Base-by-base conservation (phyloP, 805 yeast genomes). In the Sungouiella thailandica region DNA sequence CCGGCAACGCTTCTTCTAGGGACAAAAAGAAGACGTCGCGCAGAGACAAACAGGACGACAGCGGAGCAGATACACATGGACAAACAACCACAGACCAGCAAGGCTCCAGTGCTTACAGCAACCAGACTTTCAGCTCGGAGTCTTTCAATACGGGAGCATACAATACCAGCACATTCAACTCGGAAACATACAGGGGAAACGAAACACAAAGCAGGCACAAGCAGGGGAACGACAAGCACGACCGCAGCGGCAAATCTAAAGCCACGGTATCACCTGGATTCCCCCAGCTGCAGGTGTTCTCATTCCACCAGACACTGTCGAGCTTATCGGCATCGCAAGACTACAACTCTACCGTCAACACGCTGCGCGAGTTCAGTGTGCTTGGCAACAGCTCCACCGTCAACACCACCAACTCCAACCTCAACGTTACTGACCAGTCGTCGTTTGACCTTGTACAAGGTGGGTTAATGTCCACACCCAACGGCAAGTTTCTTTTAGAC, bases 371-470 rank as follows among this genome's bases (percentile, higher is more conserved):
- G 32, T 45, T 55, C 31, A 58, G 57, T 42, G 46, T 57, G 55
- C 49, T 36, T 25, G 37, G 33, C 11, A 41, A 40, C 36, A 51
- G 43, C 24, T 48, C 47, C 36, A 42, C 59, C 12, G 47, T 53
- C 46, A 64, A 62, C 42, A 51, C 60, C 18, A 44, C 40, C 11
- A 52, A 57, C 37, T 31, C 42, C 23, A 56, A 62, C 37, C 44
- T 63, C 37, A 64, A 63, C 35, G 32, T 58, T 27, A 42, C 63
- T n/a, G 72, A 66, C 24, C 71, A 65, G 32, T 51, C 67, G 2
- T 60, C 67, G 7, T 65, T 65, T 43, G 72, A 66, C 23, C 34
- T 61, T 28, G 36, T 44, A 40, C 45, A 46, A 18, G 62, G 60
- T 7, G 65, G 65, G 7, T 34, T 58, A 10, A 45, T 63, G 6